Base-by-base conservation (phyloP, 2,329 filamentous ascomycete genomes). In the Fusarium heterosporum region DNA sequence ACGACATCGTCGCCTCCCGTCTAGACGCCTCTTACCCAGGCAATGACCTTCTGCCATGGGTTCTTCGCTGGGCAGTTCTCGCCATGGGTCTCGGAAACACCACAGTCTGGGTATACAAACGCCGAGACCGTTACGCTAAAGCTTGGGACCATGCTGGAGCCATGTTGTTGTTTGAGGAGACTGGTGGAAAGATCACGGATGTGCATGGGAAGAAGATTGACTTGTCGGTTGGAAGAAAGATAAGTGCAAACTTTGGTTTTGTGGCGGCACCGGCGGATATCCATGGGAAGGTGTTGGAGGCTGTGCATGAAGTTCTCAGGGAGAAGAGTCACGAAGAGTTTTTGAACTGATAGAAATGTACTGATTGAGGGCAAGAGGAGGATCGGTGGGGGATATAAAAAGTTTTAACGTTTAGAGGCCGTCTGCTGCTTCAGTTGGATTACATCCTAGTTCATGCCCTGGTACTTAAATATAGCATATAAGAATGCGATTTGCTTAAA, bases 251-350 rank as follows among this genome's bases (percentile, higher is more conserved):
- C 72, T 85, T 81, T 71, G 85, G 86, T 2, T 87, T 88, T 42
- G 81, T 88, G 6, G 86, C 84, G 1, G 85, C 85, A 3, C 82
- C 85, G 9, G 74, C 62, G 17, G 72, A 72, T 7, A 49, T 83
- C 8, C 85, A 88, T 60, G 77, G 40, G 1, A 52, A 65, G 3
- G 82, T 88, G 3, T 69, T 87, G 55, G 84, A 88, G 68, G 91
- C 87, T 7, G 95, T 98, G 3, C 91, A 91, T 77, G 86, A 88
- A 64, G 93, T 97, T n/a, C 80, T 97, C 68, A 77, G 54, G 25
- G 76, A 79, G 22, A 71, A 81, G 48, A 66, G 72, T 0, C 73
- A 73, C 22, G 65, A 67, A 0, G 72, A 68, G 0, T 73, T 71
- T 43, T 17, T 78, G 41, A 40, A 56, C 19, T 69, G n/a, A 60